These are phyloP conservation scores for Funneliformis caledonium DNA, from an alignment of 371 early-diverging fungal species.

Conservation along the genomic window DNA sequence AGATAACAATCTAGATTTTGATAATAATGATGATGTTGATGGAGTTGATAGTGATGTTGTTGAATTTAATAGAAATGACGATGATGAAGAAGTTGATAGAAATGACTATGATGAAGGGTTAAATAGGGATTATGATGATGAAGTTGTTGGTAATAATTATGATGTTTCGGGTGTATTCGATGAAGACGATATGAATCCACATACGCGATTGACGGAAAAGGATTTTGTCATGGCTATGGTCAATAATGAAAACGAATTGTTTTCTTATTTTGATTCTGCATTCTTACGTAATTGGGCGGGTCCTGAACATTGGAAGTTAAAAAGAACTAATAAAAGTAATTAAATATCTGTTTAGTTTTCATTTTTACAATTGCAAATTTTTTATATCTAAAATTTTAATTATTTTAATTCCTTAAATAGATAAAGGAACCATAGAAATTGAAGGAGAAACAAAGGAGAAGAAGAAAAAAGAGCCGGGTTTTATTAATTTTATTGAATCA, in stretches of 20 bases:
- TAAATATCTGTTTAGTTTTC: too few relatives aligned
- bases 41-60: constrained; percentile 36
- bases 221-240: constrained; percentile 54
- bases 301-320: constrained; percentile 91
- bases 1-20: constrained; percentile 38
- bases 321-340: constrained; percentile 55
- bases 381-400: too few relatives aligned
- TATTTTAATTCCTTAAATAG: background rate
- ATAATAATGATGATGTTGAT: background rate
- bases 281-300: constrained; percentile 92
- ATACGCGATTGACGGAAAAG: constrained; percentile 44
- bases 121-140: too few relatives aligned
- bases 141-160: constrained; percentile 16
- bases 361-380: too few relatives aligned
- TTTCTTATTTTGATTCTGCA: constrained; percentile 89
- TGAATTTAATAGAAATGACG: background rate
- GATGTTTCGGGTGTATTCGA: background rate
- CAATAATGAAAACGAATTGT: constrained; percentile 66
- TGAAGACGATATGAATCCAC: background rate
- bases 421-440: constrained; percentile 43
- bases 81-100: constrained; percentile 27
- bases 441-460: constrained; percentile 44
- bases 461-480: constrained; percentile 47
- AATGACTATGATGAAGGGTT: constrained; percentile 35
- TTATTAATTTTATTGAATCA: constrained; percentile 65